These are phyloP conservation scores for Daldinia bambusicola DNA, from an alignment of 495 filamentous ascomycete genomes.

Conservation along the genomic window DNA sequence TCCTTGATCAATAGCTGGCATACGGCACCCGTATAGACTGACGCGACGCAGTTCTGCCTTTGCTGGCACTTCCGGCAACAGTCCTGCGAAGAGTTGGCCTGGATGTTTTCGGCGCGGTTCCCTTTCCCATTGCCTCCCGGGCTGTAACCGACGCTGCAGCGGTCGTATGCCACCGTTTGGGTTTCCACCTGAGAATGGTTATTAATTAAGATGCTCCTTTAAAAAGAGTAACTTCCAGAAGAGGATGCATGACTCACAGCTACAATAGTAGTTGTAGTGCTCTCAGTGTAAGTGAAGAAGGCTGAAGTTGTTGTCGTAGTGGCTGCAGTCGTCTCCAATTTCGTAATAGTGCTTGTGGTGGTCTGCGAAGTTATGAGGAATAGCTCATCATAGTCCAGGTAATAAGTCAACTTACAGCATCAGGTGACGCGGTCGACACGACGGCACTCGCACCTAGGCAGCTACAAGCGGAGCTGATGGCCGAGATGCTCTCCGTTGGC, in stretches of 20 bases:
- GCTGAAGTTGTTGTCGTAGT: neutral
- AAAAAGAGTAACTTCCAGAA: neutral
- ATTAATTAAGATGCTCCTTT: neutral
- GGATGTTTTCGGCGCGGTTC: constrained; percentile 14
- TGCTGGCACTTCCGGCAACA: constrained; percentile 29
- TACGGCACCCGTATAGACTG: constrained; percentile 14
- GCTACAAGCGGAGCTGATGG: constrained; percentile 22
- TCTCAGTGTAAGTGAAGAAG: neutral
- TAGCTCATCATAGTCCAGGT: neutral
- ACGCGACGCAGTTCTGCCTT: constrained; percentile 28
- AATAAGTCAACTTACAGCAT: constrained; percentile 8
- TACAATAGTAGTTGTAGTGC: neutral
- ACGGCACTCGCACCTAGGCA: constrained; percentile 9
- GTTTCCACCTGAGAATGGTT: constrained; percentile 8
- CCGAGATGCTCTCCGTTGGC: neutral
- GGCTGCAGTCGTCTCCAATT: neutral
- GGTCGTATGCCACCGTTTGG: constrained; percentile 18
- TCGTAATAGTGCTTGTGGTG: neutral
- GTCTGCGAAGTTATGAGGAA: neutral
- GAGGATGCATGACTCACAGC: neutral
- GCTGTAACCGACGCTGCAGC: constrained; percentile 31
- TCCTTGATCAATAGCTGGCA: constrained; percentile 9
- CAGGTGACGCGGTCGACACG: constrained; percentile 4
- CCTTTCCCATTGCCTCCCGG: constrained; percentile 21
- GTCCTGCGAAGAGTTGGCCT: constrained; percentile 21